Conservation (phyloP, 108 stramenopile species). For the Craspedostauros australis region DNA sequence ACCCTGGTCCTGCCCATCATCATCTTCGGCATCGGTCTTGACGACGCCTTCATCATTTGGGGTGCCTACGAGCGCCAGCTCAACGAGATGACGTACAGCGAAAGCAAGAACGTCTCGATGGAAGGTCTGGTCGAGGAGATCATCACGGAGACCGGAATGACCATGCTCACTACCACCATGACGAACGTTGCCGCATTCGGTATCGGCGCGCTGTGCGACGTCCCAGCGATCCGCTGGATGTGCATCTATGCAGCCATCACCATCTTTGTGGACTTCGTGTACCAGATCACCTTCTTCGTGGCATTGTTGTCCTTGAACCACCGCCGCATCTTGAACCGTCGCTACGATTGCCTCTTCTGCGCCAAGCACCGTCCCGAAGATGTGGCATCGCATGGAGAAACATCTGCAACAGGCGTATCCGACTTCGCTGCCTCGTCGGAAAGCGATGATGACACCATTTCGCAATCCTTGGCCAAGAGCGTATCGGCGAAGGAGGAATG, state of each 20-base stretch:
- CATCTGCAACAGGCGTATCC: no score
- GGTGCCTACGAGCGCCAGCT: not conserved
- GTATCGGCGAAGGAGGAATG: no score
- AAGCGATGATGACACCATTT: no score
- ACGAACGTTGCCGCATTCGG: conserved; percentile 1
- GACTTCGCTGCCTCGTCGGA: no score
- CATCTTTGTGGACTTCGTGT: conserved; percentile 4
- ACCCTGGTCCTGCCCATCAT: conserved; percentile 4
- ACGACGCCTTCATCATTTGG: conserved; percentile 4
- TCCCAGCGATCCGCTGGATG: not conserved
- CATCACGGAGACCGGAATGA: not conserved
- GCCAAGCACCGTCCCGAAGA: no score
- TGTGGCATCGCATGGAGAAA: no score
- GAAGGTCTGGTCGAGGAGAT: not conserved
- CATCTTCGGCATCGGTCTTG: conserved; percentile 5
- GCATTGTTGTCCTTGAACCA: not conserved
- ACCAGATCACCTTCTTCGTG: no score
- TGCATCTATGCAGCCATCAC: not conserved
- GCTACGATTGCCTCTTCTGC: not conserved
- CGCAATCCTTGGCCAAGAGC: no score
- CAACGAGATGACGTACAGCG: not conserved
- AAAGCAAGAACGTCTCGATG: no score
- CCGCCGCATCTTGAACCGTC: not conserved
- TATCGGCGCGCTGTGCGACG: not conserved
- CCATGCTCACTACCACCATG: conserved; percentile 3